Conservation (phyloP, 306 rosid genomes). For the Herpetospermum pedunculosum region DNA sequence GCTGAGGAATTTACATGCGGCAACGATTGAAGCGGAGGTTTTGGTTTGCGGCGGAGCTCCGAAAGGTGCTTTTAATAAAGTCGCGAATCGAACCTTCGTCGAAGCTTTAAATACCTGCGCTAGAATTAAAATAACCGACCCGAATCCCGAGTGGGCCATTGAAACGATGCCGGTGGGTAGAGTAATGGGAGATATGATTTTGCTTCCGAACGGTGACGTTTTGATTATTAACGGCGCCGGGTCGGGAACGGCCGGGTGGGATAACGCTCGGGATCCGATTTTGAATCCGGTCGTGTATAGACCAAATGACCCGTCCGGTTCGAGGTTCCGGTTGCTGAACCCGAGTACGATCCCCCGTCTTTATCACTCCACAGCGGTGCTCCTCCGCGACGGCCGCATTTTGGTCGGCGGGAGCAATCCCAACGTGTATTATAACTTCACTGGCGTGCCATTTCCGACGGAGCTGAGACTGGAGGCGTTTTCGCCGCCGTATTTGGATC, state of each 20-base stretch:
- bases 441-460: slow-evolving; percentile 23
- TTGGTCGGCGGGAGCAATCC: slow-evolving; percentile 16
- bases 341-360: slow-evolving; percentile 9
- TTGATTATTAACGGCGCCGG: slow-evolving; percentile 48
- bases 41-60: slow-evolving; percentile 62
- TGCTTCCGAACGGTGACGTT: slow-evolving; percentile 48
- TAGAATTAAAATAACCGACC: slow-evolving; percentile 36
- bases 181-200: slow-evolving; percentile 45
- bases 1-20: slow-evolving; percentile 21
- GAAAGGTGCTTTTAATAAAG: slow-evolving; percentile 13
- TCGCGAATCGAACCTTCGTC: neutral
- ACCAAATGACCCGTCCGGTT: neutral
- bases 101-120: slow-evolving; percentile 34
- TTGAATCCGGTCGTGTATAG: neutral
- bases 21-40: slow-evolving; percentile 30
- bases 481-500: slow-evolving; percentile 35
- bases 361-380: slow-evolving; percentile 14
- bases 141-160: slow-evolving; percentile 34
- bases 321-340: slow-evolving; percentile 1
- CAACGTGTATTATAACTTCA: slow-evolving; percentile 1
- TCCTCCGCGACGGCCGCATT: slow-evolving; percentile 13
- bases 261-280: neutral
- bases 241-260: slow-evolving; percentile 48
- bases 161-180: slow-evolving; percentile 46
- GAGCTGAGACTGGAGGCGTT: slow-evolving; percentile 34